Percentiles rank a stretch among this genome's conserved stretches.
These are phyloP conservation scores for Crepidotus variabilis DNA, from an alignment of 768 basidiomycete species.

Conservation along the genomic window DNA sequence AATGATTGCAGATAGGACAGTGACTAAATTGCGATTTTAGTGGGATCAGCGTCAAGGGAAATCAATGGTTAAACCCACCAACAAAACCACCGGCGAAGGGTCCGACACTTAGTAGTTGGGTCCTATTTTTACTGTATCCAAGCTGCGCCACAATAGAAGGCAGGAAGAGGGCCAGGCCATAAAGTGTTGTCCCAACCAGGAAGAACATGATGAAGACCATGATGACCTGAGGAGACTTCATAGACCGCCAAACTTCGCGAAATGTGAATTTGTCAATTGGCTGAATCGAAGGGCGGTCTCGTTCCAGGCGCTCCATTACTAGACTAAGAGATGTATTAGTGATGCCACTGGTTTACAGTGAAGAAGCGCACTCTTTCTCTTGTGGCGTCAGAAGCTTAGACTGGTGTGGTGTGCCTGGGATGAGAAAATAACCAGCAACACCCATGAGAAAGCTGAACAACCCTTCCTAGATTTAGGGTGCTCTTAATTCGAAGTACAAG, in stretches of 20 bases:
- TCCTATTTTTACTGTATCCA: constrained; percentile 26
- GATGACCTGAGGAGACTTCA: constrained; percentile 31
- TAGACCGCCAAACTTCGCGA: constrained; percentile 26
- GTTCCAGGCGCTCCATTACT: constrained; percentile 26
- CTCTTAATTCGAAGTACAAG: neutral
- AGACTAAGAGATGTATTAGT: constrained; percentile 12
- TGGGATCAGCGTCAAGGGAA: neutral
- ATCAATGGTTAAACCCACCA: constrained; percentile 16
- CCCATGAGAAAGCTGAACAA: constrained; percentile 49
- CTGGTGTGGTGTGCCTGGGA: constrained; percentile 29
- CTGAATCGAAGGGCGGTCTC: constrained; percentile 27
- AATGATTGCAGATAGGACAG: constrained; percentile 19
- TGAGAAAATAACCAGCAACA: constrained; percentile 33
- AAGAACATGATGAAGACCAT: constrained; percentile 31
- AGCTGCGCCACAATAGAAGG: constrained; percentile 36
- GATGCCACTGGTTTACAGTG: neutral
- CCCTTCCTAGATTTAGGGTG: constrained; percentile 30
- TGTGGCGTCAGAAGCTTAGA: constrained; percentile 25
- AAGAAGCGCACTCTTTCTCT: constrained; percentile 26
- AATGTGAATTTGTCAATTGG: constrained; percentile 27
- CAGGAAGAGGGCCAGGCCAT: constrained; percentile 31
- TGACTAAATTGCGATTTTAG: constrained; percentile 14
- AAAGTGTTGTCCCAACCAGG: constrained; percentile 30
- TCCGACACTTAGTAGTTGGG: constrained; percentile 34
- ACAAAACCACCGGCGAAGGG: constrained; percentile 34